Percentiles rank a stretch among this genome's conserved stretches.
These are phyloP conservation scores for Penicillium lividum DNA, from an alignment of 495 filamentous ascomycete genomes.

Conservation along the genomic window DNA sequence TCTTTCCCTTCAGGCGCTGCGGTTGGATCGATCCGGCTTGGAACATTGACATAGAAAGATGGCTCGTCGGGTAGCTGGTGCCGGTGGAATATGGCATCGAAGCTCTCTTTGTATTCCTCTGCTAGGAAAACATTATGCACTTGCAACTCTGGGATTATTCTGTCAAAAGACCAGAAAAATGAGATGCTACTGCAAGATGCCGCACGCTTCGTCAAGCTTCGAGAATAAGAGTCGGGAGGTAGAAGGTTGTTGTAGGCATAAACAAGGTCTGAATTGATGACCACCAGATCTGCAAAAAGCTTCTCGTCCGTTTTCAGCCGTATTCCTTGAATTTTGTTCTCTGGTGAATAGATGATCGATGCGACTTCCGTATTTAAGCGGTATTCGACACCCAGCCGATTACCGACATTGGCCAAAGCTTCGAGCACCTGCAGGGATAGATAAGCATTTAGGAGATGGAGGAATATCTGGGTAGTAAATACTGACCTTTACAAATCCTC, in stretches of 20 bases:
- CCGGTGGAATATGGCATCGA: conserved; percentile 69
- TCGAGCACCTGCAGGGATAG: conserved; percentile 44
- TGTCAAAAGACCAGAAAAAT: conserved; percentile 69
- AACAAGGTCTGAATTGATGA: conserved; percentile 69
- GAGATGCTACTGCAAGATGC: conserved; percentile 70
- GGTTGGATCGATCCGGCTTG: conserved; percentile 60
- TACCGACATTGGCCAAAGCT: conserved; percentile 55
- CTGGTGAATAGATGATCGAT: conserved; percentile 44
- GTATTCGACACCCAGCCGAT: conserved; percentile 57
- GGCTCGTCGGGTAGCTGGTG: conserved; percentile 63
- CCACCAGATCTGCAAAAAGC: conserved; percentile 59
- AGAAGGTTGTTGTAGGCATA: conserved; percentile 71
- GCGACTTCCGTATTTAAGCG: conserved; percentile 54
- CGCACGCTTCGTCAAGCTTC: conserved; percentile 45
- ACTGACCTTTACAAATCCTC: conserved; percentile 57
- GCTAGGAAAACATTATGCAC: conserved; percentile 77
- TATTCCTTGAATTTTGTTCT: conserved; percentile 56
- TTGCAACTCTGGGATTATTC: conserved; percentile 55
- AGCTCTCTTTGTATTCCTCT: conserved; percentile 64
- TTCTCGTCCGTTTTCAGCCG: conserved; percentile 50
- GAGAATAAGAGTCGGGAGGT: conserved; percentile 44
- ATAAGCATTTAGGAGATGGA: neutral
- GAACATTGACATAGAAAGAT: conserved; percentile 74
- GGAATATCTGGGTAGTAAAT: neutral
- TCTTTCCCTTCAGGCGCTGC: conserved; percentile 65